Percentiles rank a stretch among this genome's conserved stretches.
These are phyloP conservation scores for Apiospora arundinis DNA, from an alignment of 2,329 filamentous ascomycete species.

Conservation along the genomic window DNA sequence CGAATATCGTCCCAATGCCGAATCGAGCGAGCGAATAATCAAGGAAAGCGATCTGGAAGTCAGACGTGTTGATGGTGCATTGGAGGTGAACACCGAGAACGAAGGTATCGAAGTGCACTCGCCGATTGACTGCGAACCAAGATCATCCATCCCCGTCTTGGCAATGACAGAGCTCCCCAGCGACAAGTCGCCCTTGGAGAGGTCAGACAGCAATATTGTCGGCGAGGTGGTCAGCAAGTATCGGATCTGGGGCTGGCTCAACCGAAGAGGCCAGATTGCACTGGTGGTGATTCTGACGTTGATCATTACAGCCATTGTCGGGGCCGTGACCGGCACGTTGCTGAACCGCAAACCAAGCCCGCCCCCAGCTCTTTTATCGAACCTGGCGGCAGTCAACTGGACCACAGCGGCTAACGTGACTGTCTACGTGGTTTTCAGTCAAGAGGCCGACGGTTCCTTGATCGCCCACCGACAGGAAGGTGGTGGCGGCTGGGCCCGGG, in stretches of 20 bases:
- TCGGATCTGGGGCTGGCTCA: neutral
- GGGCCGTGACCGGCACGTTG: neutral
- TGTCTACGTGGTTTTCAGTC: conserved; percentile 17
- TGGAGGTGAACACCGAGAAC: conserved; percentile 22
- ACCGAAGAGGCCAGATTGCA: neutral
- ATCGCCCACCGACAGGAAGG: conserved; percentile 17
- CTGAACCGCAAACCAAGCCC: neutral
- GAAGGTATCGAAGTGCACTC: conserved; percentile 22
- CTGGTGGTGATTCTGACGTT: neutral
- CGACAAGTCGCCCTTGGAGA: neutral
- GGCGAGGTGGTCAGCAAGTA: neutral
- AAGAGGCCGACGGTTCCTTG: conserved; percentile 21
- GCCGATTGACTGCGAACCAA: neutral
- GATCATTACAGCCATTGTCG: conserved; percentile 6
- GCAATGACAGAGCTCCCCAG: neutral
- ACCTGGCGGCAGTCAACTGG: conserved; percentile 24
- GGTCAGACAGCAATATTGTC: neutral
- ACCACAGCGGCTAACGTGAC: conserved; percentile 15
- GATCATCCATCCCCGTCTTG: conserved; percentile 7
- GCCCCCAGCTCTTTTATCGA: neutral
- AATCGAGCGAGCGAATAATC: neutral
- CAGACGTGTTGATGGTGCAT: neutral
- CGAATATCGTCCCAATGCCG: neutral
- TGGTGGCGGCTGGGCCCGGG: neutral
- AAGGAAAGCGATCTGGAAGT: conserved; percentile 20